Percentiles rank a stretch among this genome's conserved stretches.
Evolutionary conservation across 352 stramenopile species (phyloP).

Genomic region (Phytophthora sansomeana): DNA sequence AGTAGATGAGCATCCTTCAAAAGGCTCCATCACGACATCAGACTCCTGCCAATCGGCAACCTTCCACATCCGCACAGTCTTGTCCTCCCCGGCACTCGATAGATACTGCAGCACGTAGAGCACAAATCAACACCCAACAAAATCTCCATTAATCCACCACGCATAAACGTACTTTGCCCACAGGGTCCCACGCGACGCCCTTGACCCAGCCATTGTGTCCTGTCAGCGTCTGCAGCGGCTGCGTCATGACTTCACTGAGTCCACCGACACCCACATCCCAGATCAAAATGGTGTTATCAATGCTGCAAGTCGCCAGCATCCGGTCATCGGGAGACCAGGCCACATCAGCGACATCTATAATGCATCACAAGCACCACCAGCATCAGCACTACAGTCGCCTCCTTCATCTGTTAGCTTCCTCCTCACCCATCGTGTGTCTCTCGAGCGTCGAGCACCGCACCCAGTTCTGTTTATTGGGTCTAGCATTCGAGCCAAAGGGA

Average conservation of each 20-base stretch:
- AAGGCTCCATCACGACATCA: slow-evolving; percentile 73
- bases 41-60: slow-evolving; percentile 82
- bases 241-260: slow-evolving; percentile 74
- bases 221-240: slow-evolving; percentile 78
- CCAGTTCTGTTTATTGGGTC: slow-evolving; percentile 89
- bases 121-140: neutral
- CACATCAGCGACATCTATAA: slow-evolving; percentile 82
- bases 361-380: slow-evolving; percentile 4
- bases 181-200: slow-evolving; percentile 86
- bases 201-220: slow-evolving; percentile 91
- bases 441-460: slow-evolving; percentile 81
- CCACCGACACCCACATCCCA: slow-evolving; percentile 76
- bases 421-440: slow-evolving; percentile 84
- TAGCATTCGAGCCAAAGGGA: slow-evolving; percentile 81
- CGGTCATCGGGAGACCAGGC: slow-evolving; percentile 90
- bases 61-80: slow-evolving; percentile 86
- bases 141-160: neutral
- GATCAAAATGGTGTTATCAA: slow-evolving; percentile 90
- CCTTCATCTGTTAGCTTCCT: neutral
- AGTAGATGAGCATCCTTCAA: slow-evolving; percentile 77
- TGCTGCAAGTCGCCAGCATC: slow-evolving; percentile 89
- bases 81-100: slow-evolving; percentile 89
- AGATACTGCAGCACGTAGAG: slow-evolving; percentile 58
- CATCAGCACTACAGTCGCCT: slow-evolving; percentile 9
- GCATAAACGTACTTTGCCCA: slow-evolving; percentile 66